A percentile compares a stretch with the other conserved stretches of the same genome.
Evolutionary conservation across 768 basidiomycete genomes (phyloP).

Genomic region (Lepiota venenata): DNA sequence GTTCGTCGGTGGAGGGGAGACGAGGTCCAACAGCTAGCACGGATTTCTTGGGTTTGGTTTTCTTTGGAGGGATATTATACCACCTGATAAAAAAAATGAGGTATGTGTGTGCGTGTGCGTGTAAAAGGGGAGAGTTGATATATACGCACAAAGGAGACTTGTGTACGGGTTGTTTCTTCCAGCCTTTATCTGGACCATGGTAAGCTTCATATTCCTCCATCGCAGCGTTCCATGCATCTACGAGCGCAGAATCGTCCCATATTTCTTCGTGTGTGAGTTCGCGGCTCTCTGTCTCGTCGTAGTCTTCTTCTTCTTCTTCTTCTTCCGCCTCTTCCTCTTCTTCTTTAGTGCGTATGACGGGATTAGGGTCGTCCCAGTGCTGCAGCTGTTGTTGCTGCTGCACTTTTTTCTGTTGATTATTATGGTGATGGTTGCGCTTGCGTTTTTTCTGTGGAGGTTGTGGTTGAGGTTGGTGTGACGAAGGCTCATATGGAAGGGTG

Average conservation of each 20-base stretch:
- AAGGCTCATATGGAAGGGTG: conserved; percentile 35
- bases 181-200: conserved; percentile 66
- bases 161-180: conserved; percentile 69
- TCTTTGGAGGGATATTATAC: conserved; percentile 62
- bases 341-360: neutral
- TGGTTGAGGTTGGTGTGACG: conserved; percentile 10
- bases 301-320: conserved; percentile 23
- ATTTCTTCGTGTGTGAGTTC: conserved; percentile 71
- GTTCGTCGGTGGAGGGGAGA: conserved; percentile 23
- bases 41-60: conserved; percentile 22
- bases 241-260: conserved; percentile 84
- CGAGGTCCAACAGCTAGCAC: conserved; percentile 4
- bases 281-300: conserved; percentile 51
- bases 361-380: conserved; percentile 43
- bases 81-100: conserved; percentile 43
- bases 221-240: conserved; percentile 84
- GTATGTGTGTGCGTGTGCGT: neutral
- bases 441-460: conserved; percentile 45
- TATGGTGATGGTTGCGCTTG: conserved; percentile 37
- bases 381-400: conserved; percentile 12
- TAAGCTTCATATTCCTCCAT: conserved; percentile 75
- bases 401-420: conserved; percentile 23
- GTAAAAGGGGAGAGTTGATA: neutral
- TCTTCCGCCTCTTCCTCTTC: conserved; percentile 15
- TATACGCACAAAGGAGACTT: conserved; percentile 67